Conservation (phyloP, 2,329 filamentous ascomycete species). For the Xylariaceae sp. region DNA sequence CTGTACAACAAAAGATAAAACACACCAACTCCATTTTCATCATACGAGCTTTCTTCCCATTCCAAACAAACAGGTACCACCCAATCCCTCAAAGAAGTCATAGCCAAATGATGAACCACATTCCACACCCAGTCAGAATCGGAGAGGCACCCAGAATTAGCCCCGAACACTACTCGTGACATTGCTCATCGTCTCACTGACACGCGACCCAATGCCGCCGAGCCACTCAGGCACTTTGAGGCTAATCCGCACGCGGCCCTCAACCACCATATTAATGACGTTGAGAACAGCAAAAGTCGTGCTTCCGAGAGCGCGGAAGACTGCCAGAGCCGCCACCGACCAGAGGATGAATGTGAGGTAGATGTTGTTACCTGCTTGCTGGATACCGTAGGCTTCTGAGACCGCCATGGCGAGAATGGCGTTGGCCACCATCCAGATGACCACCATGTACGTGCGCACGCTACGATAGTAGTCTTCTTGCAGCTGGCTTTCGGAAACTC, state of each 20-base stretch:
- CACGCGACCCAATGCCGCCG: constrained; percentile 43
- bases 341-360: constrained; percentile 94
- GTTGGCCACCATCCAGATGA: constrained; percentile 90
- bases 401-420: constrained; percentile 91
- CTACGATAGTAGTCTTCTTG: constrained; percentile 99
- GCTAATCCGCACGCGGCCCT: constrained; percentile 68
- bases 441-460: constrained; percentile 96
- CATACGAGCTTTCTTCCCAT: too few species aligned
- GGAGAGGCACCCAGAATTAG: constrained; percentile 9
- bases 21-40: too few species aligned
- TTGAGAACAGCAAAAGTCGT: constrained; percentile 82
- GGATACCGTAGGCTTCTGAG: constrained; percentile 74
- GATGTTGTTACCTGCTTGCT: constrained; percentile 72
- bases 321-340: constrained; percentile 78
- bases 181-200: constrained; percentile 45
- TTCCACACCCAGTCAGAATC: too few species aligned
- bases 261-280: constrained; percentile 76
- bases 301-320: constrained; percentile 82
- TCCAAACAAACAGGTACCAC: too few species aligned
- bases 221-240: constrained; percentile 47
- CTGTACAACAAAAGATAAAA: too few species aligned
- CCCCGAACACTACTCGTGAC: constrained; percentile 33
- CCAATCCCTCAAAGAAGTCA: too few species aligned
- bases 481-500: constrained; percentile 69
- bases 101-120: too few species aligned